phyloP scores from a whole-genome alignment of 2,329 filamentous ascomycete genomes.

The Rhinocladiella similis region DNA sequence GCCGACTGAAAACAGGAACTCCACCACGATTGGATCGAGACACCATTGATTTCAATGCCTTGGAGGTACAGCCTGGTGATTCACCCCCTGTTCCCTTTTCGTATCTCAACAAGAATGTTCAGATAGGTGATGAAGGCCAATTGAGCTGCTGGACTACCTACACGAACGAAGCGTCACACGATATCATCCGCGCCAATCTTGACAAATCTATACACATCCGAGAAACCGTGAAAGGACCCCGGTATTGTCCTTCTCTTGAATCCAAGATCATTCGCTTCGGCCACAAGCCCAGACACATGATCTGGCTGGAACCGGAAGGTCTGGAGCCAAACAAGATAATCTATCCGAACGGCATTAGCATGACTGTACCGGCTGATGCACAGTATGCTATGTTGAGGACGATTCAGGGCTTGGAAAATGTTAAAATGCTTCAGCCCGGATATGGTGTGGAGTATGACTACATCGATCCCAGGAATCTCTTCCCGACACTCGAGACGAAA shows the following conservation, averaged over 20 bases:
- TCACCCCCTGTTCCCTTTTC: slow-evolving; percentile 87
- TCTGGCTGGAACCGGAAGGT: slow-evolving; percentile 97
- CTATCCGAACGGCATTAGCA: slow-evolving; percentile 95
- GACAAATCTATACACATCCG: slow-evolving; percentile 95
- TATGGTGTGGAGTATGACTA: slow-evolving; percentile 99
- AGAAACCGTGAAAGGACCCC: slow-evolving; percentile 88
- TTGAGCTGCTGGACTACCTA: slow-evolving; percentile 83
- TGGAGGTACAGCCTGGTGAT: slow-evolving; percentile 78
- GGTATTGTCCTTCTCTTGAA: slow-evolving; percentile 94
- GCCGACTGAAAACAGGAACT: slow-evolving; percentile 91
- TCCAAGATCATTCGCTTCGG: slow-evolving; percentile 89
- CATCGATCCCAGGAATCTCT: slow-evolving; percentile 85
- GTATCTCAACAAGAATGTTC: slow-evolving; percentile 76
- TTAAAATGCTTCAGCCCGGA: slow-evolving; percentile 87
- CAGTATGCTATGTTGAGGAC: slow-evolving; percentile 85
- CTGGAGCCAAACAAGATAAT: slow-evolving; percentile 80
- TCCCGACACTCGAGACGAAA: slow-evolving; percentile 91
- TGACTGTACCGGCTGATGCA: slow-evolving; percentile 88
- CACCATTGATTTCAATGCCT: slow-evolving; percentile 73
- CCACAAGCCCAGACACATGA: slow-evolving; percentile 77
- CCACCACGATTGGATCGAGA: slow-evolving; percentile 80
- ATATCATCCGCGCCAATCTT: slow-evolving; percentile 83
- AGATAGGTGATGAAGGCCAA: slow-evolving; percentile 70
- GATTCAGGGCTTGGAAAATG: slow-evolving; percentile 83
- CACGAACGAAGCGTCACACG: slow-evolving; percentile 80